A percentile compares a stretch with the other conserved stretches of the same genome.
phyloP scores from a whole-genome alignment of 2,329 filamentous ascomycete genomes.

The Diaporthe australafricana region DNA sequence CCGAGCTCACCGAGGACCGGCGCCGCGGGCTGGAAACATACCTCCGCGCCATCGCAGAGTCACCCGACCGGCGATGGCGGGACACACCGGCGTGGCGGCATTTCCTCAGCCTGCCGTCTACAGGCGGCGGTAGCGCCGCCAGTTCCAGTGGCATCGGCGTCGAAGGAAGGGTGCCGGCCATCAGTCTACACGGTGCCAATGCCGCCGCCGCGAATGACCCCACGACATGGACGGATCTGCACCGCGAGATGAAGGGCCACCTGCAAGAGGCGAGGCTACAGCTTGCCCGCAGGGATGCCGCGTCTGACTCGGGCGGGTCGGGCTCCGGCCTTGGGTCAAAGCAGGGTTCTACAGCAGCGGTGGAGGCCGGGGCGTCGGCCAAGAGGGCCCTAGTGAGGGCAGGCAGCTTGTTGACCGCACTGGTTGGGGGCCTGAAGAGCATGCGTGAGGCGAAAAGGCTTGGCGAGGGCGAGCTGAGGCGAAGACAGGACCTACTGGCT shows the following conservation, averaged over 20 bases:
- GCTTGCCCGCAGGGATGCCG: slow-evolving; percentile 76
- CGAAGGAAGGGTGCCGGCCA: slow-evolving; percentile 46
- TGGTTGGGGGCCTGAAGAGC: slow-evolving; percentile 73
- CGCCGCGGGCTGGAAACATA: slow-evolving; percentile 77
- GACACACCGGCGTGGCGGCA: slow-evolving; percentile 77
- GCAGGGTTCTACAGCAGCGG: slow-evolving; percentile 55
- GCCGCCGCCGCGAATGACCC: slow-evolving; percentile 65
- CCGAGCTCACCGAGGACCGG: slow-evolving; percentile 78
- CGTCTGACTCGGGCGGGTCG: slow-evolving; percentile 49
- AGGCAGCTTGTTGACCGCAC: slow-evolving; percentile 69
- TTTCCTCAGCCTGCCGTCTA: slow-evolving; percentile 77
- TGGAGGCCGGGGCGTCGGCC: slow-evolving; percentile 77
- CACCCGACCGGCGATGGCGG: slow-evolving; percentile 81
- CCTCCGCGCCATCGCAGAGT: slow-evolving; percentile 76
- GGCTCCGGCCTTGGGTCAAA: slow-evolving; percentile 47
- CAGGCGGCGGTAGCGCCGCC: slow-evolving; percentile 57
- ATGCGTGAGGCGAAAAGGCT: slow-evolving; percentile 67
- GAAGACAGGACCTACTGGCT: slow-evolving; percentile 77
- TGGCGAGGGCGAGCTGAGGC: slow-evolving; percentile 79
- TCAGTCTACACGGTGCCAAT: slow-evolving; percentile 52
- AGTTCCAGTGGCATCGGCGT: slow-evolving; percentile 55
- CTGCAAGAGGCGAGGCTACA: slow-evolving; percentile 75
- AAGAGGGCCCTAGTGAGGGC: slow-evolving; percentile 80
- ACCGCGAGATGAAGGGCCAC: slow-evolving; percentile 77
- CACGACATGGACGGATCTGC: slow-evolving; percentile 80